A percentile compares a stretch with the other conserved stretches of the same genome.
These are phyloP conservation scores for Colletotrichum sidae DNA, from an alignment of 2,329 filamentous ascomycete species.

Conservation along the genomic window DNA sequence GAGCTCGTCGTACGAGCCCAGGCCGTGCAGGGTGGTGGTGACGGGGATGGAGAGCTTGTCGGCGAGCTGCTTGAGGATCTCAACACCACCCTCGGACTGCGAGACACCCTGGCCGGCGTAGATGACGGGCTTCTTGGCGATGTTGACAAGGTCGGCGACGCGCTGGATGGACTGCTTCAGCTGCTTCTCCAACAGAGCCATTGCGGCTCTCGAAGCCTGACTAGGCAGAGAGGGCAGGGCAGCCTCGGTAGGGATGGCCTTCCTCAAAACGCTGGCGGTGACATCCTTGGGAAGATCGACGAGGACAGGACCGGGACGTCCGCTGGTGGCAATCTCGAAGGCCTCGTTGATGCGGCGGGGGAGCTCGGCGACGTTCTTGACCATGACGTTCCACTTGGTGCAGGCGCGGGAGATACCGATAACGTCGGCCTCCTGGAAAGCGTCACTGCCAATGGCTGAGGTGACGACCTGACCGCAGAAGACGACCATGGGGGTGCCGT, in stretches of 20 bases:
- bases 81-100: conserved; percentile 80
- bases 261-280: conserved; percentile 84
- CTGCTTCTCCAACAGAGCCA: conserved; percentile 78
- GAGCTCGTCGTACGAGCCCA: conserved; percentile 92
- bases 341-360: conserved; percentile 96
- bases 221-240: conserved; percentile 84
- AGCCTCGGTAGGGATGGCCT: conserved; percentile 82
- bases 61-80: conserved; percentile 84
- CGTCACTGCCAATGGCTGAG: conserved; percentile 90
- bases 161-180: conserved; percentile 79
- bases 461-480: conserved; percentile 95
- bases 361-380: conserved; percentile 93
- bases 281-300: conserved; percentile 98
- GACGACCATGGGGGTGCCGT: conserved; percentile 95
- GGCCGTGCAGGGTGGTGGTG: conserved; percentile 93
- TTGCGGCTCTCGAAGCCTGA: conserved; percentile 84
- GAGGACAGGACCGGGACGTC: conserved; percentile 91
- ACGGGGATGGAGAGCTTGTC: conserved; percentile 94
- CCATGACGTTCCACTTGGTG: conserved; percentile 99
- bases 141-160: conserved; percentile 85
- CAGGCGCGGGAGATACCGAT: conserved; percentile 93
- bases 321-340: conserved; percentile 96
- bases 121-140: conserved; percentile 92
- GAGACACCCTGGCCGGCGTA: conserved; percentile 95
- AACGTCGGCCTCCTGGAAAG: conserved; percentile 96